phyloP scores from a whole-genome alignment of 306 rosid genomes.

The Comarum palustre region DNA sequence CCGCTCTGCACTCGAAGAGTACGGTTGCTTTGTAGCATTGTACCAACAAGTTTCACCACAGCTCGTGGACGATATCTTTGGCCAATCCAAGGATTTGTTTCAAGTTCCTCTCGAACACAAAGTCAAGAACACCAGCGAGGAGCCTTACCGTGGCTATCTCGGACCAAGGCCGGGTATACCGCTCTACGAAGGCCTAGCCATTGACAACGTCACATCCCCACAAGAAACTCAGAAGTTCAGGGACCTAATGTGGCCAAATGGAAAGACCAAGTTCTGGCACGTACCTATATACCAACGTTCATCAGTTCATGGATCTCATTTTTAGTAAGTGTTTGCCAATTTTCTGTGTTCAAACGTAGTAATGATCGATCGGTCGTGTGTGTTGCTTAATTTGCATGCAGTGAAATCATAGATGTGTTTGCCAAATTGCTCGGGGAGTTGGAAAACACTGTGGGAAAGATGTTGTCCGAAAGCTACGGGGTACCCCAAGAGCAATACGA shows the following conservation, averaged over 20 bases:
- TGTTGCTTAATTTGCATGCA: background rate
- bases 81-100: slow-evolving; percentile 14
- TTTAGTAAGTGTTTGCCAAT: background rate
- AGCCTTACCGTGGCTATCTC: background rate
- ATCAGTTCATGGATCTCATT: too few species aligned
- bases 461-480: background rate
- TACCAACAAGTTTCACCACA: background rate
- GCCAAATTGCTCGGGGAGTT: background rate
- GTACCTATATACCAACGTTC: background rate
- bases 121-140: background rate
- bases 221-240: slow-evolving; percentile 1
- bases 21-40: slow-evolving; percentile 12
- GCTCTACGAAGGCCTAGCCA: slow-evolving; percentile 4
- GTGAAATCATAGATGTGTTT: background rate
- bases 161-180: background rate
- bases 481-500: background rate
- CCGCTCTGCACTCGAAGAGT: slow-evolving; percentile 11
- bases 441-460: background rate
- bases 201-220: background rate
- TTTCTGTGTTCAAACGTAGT: background rate
- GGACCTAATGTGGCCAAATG: slow-evolving; percentile 2
- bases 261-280: background rate
- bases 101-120: slow-evolving; percentile 2
- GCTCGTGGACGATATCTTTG: background rate
- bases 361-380: background rate